Base-by-base conservation (phyloP, 768 basidiomycete species). In the Suillus brevipes region DNA sequence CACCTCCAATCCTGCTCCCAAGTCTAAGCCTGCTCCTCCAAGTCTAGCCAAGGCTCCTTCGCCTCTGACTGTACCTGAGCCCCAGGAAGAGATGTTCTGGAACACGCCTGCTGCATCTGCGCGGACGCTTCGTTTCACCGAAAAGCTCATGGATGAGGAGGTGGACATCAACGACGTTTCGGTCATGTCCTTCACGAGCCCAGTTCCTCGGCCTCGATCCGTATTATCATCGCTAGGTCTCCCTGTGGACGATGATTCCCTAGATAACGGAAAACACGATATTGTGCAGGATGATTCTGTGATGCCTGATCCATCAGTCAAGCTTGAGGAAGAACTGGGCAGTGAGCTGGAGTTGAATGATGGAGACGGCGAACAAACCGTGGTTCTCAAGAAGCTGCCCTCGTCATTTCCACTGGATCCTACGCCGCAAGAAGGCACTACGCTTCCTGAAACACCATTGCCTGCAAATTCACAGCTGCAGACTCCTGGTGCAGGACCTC, bases 71-170 rank as follows among this genome's bases (percentile, higher is more conserved):
- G 67, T 18, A 36, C 59, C 61, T 57, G 79, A 75, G 70, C 79
- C 65, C 12, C 78, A 83, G 34, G 88, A 89, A 71, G 83, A 86
- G 43, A 80, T 79, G 49, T 87, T 89, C 70, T 90, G 89, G 87
- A 83, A 81, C 37, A 87, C 88, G 0, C 87, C 88, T 8, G 78
- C 75, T 42, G 82, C 82, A 3, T 71, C 75, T 4, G 83, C 82
- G 16, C 87, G 87, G 45, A 85, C 85, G 0, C 78, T 91, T 16
- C 85, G 83, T 60, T 90, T 92, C 67, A 83, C 83, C 1, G 85
- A 88, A 47, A 87, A 86, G 65, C 79, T 87, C 16, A 77, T 87
- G 72, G 84, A 90, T 67, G 90, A 91, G 68, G 78, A 85, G 23
- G 82, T 86, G 3, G 86, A 90, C 69, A 75, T 89, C 37, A 82